Conservation (phyloP, 208 protist species). For the Wallacemonas collosoma region DNA sequence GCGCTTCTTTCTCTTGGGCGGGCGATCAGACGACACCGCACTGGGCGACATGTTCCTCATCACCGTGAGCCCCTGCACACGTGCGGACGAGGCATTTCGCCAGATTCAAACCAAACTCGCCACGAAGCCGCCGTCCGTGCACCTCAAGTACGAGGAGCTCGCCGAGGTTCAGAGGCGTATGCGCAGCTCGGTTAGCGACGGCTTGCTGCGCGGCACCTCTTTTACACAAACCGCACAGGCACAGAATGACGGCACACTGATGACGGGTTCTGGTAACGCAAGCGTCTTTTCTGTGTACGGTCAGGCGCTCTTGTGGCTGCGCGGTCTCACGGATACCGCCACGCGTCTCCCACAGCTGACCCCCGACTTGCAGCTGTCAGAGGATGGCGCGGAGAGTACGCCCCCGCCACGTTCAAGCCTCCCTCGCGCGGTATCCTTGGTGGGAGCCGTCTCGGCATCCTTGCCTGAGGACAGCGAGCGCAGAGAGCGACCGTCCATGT, state of each 20-base stretch:
- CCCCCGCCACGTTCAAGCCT: neutral
- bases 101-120: neutral
- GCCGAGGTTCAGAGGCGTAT: neutral
- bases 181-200: neutral
- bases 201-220: constrained; percentile 1
- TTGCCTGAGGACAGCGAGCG: too few species aligned
- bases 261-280: too few species aligned
- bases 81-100: constrained; percentile 26
- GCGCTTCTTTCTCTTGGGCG: constrained; percentile 66
- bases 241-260: neutral
- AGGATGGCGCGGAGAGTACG: neutral
- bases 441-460: too few species aligned
- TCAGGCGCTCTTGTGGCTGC: constrained; percentile 1
- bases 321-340: neutral
- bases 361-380: neutral
- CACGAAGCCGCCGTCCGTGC: neutral
- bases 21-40: constrained; percentile 49
- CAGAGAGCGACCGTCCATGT: too few species aligned
- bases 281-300: constrained; percentile 7
- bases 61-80: constrained; percentile 22
- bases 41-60: constrained; percentile 60
- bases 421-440: neutral
- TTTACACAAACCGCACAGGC: neutral
- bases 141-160: neutral
- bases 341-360: neutral